phyloP scores from a whole-genome alignment of 108 stramenopile genomes.

The Nannochloropsis gaditana region DNA sequence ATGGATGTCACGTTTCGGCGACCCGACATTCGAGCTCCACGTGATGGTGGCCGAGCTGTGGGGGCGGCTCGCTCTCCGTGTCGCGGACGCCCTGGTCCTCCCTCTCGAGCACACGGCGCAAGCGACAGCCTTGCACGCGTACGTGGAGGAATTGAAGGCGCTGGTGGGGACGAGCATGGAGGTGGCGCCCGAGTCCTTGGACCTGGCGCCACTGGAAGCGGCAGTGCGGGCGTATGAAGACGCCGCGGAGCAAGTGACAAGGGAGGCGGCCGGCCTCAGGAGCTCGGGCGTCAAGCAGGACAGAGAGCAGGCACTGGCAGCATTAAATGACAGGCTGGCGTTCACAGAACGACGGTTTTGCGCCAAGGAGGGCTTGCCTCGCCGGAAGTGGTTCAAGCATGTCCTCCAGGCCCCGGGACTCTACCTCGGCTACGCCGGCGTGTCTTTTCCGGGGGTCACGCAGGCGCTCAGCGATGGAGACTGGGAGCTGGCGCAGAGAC shows the following conservation, averaged over 20 bases:
- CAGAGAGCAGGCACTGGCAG: not conserved
- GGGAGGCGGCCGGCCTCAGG: not conserved
- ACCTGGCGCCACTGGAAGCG: slow-evolving; percentile 32
- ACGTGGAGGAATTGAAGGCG: slow-evolving; percentile 42
- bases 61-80: slow-evolving; percentile 57
- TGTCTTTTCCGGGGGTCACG: slow-evolving; percentile 63
- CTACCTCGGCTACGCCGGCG: slow-evolving; percentile 63
- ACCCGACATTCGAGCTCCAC: slow-evolving; percentile 56
- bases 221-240: slow-evolving; percentile 41
- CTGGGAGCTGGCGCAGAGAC: slow-evolving; percentile 46
- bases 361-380: slow-evolving; percentile 54
- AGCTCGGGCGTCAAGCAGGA: not conserved
- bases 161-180: not conserved
- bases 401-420: slow-evolving; percentile 63
- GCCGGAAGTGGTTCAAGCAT: slow-evolving; percentile 62
- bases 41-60: slow-evolving; percentile 56
- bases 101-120: slow-evolving; percentile 57
- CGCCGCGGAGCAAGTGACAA: slow-evolving; percentile 39
- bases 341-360: slow-evolving; percentile 59
- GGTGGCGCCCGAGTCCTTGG: not conserved
- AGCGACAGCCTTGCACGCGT: slow-evolving; percentile 53
- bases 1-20: slow-evolving; percentile 51
- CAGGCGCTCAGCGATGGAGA: slow-evolving; percentile 61
- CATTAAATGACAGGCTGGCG: slow-evolving; percentile 56
- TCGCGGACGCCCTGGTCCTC: slow-evolving; percentile 53